Evolutionary conservation across 805 yeast genomes (phyloP), one percentile per base, ranked within the genome.

Genomic region (Nakazawaea molendinolei): DNA sequence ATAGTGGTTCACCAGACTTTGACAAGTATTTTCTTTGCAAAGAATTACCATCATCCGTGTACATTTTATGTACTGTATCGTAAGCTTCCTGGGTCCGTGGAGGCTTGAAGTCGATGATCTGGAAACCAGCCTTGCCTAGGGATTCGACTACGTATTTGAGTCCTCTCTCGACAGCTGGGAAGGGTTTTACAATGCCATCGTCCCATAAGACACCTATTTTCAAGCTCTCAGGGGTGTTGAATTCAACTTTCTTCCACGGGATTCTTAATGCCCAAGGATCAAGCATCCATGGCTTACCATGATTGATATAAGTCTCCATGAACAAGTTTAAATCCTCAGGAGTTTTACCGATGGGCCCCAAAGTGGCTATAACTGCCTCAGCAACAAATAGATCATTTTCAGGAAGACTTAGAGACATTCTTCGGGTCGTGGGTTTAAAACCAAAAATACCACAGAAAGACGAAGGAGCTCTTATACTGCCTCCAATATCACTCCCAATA

Each of bases 1-100:
- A 50, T 34, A 76, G 50, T 22, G 87, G 87, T 50, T 84, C 89
- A 27, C 89, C 87, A 15, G 83, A 73, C 3, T 50, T 63, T 3
- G 62, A 60, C 38, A 82, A 56, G 26, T 67, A 48, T 24, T 60
- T 56, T 24, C 64, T 58, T 43, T 74, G 76, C 37, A 60, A 69
- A 38, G 58, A 52, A 47, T 75, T 78, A 21, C 83, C 84, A 53
- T 82, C 89, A 33, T 72, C 68, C 21, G 65, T 66, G 55, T 79
- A 83, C 55, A 76, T 45, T 13, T 36, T 52, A 39, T 64, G 58
- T 28, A 70, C 79, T 24, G 79, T 67, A 6, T 74, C 73, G 37
- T 71, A 67, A n/a, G 76, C 74, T 41, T 70, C 63, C 28, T 68
- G 55, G 7, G 79, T 72, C 29, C 64, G 67, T 28, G 77, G 74